A percentile compares a stretch with the other conserved stretches of the same genome.
Conservation (phyloP, 2,329 filamentous ascomycete species). For the Pestalotiopsis fici region DNA sequence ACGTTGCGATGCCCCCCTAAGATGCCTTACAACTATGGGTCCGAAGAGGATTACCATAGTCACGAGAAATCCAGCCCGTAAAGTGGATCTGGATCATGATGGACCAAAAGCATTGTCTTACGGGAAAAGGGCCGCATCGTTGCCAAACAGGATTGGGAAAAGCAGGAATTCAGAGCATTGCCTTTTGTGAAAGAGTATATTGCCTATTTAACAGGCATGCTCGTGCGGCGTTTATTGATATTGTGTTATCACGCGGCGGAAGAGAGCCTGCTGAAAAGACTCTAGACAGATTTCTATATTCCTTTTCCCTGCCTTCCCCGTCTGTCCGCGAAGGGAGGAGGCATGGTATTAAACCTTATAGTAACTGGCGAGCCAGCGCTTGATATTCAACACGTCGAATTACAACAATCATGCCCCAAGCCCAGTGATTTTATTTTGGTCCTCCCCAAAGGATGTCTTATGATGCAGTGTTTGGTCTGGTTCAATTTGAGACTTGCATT, state of each 20-base stretch:
- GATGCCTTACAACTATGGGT: not conserved
- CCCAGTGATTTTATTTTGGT: not conserved
- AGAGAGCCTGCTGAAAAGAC: not conserved
- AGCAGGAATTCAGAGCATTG: not conserved
- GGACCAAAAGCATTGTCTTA: not conserved
- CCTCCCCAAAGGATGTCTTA: too few species aligned
- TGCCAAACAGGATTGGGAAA: not conserved
- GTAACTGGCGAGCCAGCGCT: not conserved
- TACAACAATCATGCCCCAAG: not conserved
- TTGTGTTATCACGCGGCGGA: not conserved
- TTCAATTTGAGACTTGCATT: too few species aligned
- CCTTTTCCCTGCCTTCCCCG: not conserved
- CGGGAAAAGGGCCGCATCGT: not conserved
- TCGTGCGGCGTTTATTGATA: slow-evolving; percentile 1
- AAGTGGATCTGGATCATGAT: not conserved
- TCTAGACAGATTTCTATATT: not conserved
- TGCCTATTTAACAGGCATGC: not conserved
- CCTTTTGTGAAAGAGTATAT: not conserved
- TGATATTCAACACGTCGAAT: not conserved
- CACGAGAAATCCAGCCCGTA: not conserved
- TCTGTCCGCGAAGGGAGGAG: not conserved
- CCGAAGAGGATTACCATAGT: not conserved
- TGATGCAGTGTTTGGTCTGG: too few species aligned
- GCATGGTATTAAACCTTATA: not conserved
- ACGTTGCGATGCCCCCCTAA: not conserved